Percentiles rank a stretch among this genome's conserved stretches.
These are phyloP conservation scores for Hymenoscyphus occultus DNA, from an alignment of 2,329 filamentous ascomycete genomes.

Conservation along the genomic window DNA sequence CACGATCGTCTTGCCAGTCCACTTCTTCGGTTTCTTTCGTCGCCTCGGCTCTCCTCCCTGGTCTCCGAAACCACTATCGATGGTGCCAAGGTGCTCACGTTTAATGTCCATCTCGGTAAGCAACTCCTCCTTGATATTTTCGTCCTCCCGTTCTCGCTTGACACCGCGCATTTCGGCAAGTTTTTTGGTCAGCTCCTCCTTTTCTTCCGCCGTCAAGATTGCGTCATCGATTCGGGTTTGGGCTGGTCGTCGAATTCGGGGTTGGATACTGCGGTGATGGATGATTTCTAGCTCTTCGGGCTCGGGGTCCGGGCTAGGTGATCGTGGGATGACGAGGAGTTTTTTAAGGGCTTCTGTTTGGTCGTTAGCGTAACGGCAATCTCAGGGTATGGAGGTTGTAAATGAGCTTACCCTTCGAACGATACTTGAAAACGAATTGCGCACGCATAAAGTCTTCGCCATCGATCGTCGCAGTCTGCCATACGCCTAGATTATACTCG, in stretches of 20 bases:
- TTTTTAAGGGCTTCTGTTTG: neutral
- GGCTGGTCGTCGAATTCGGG: too few species aligned
- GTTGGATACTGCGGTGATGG: too few species aligned
- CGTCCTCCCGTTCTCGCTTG: neutral
- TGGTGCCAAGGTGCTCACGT: neutral
- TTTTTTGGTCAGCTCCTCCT: neutral
- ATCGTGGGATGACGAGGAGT: neutral
- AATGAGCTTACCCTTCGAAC: conserved; percentile 21
- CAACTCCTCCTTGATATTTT: neutral
- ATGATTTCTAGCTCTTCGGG: neutral
- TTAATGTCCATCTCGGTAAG: neutral
- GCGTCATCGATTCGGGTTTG: neutral
- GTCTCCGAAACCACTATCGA: neutral
- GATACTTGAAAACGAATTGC: conserved; percentile 30
- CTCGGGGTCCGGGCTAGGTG: neutral
- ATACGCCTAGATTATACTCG: neutral
- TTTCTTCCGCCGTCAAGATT: neutral
- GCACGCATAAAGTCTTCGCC: conserved; percentile 21
- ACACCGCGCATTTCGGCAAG: neutral
- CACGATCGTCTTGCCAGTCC: conserved; percentile 15
- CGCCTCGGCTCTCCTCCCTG: neutral
- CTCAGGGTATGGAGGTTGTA: too few species aligned
- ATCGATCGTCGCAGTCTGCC: conserved; percentile 19
- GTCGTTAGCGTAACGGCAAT: neutral
- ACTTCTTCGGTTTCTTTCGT: conserved; percentile 13